These are phyloP conservation scores for Sporothrix brasiliensis DNA, from an alignment of 2,329 filamentous ascomycete genomes.

Conservation along the genomic window DNA sequence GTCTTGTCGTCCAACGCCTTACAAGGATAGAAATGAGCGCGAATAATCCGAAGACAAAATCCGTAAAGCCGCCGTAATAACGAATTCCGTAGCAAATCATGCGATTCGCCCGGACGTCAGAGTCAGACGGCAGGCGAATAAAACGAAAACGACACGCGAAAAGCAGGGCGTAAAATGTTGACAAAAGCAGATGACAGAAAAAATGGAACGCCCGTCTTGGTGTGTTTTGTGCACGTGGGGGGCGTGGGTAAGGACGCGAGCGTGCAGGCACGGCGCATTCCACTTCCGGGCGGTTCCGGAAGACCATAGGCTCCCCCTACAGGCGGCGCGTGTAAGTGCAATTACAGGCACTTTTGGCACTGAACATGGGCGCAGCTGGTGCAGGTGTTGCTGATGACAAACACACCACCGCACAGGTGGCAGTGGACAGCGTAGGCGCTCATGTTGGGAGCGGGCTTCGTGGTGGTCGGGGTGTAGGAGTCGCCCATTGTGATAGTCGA, in stretches of 20 bases:
- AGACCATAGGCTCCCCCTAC: neutral
- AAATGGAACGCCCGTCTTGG: neutral
- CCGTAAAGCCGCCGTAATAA: neutral
- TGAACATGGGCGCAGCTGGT: slow-evolving; percentile 55
- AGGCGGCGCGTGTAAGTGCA: neutral
- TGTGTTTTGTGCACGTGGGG: slow-evolving; percentile 4
- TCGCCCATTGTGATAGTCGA: slow-evolving; percentile 20
- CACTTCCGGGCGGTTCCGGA: slow-evolving; percentile 7
- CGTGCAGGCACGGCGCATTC: neutral
- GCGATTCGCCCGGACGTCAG: neutral
- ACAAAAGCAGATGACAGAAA: slow-evolving; percentile 15
- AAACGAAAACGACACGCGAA: neutral
- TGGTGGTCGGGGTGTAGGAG: neutral
- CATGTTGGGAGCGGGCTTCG: slow-evolving; percentile 27
- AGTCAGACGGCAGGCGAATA: neutral
- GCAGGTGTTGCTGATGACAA: slow-evolving; percentile 61
- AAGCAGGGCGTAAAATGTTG: neutral
- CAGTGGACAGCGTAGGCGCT: slow-evolving; percentile 54
- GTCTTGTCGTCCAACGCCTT: neutral
- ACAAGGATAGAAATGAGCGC: too few relatives aligned
- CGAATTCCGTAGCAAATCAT: neutral
- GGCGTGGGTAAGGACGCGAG: neutral
- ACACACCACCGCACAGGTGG: slow-evolving; percentile 59
- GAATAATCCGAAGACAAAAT: neutral
- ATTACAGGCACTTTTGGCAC: slow-evolving; percentile 51